Base-by-base conservation (phyloP, 2,329 filamentous ascomycete species). In the Diaporthe amygdali region DNA sequence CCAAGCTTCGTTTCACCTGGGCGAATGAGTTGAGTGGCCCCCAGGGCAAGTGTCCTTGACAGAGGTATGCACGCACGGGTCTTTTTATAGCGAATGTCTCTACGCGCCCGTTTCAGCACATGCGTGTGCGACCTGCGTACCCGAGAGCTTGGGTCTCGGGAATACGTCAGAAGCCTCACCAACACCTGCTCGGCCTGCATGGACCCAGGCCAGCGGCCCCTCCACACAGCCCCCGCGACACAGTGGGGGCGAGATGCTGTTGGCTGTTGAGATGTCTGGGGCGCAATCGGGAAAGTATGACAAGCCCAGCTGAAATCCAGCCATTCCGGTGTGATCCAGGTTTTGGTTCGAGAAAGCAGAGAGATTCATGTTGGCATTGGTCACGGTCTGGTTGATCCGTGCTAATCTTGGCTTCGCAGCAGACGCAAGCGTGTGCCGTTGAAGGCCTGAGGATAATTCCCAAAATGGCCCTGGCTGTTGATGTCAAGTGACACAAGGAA, bases 51-150 rank as follows among this genome's bases (percentile, higher is more conserved):
- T 47, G 30, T 32, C n/a, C 10, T 44, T 14, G 20, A 20, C 20
- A 20, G 12, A 30, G n/a, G 25, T 37, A 49, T 64, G 59, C 44
- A 64, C 59, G 59, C 59, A 64, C 59, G 15, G 30, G 59, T 64
- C 59, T 64, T 64, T 64, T 64, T 64, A 64, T 64, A 64, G 44
- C 30, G 59, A 49, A 20, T 20, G 32, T 25, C 52, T 25, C 59
- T 64, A 64, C 59, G 59, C 59, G 59, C 44, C 59, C 59, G 59
- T 64, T 64, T 64, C 59, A 64, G 59, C 59, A 47, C n/a, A 34
- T 17, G 59, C 9, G 59, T 64, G 59, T 49, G 59, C 59, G 59
- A 49, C 59, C 25, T 64, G 59, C 59, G 44, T 49, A 47, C 59
- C 56, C 59, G 59, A 49, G 59, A 64, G 59, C 59, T 64, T 64